Base-by-base conservation (phyloP, 305 asterid genomes). In the Fraxinus xanthoxyloides region DNA sequence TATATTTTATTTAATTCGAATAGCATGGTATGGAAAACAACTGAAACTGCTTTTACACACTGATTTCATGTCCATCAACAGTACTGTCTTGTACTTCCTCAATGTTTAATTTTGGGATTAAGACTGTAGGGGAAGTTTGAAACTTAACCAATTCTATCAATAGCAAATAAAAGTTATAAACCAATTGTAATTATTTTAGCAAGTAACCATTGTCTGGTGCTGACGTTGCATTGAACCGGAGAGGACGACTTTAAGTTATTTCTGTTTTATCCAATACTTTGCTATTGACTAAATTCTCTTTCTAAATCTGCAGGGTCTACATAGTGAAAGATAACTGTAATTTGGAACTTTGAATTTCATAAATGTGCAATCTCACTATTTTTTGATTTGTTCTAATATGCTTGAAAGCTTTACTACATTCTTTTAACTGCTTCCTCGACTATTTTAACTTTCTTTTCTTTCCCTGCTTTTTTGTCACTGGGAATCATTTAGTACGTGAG, bases 401-500 rank as follows among this genome's bases (percentile, higher is more conserved):
- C 30, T 21, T 15, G 56, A 75, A 77, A 17, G 76, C 34, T 82
- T 72, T 61, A 74, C 77, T 21, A 30, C 17, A 70, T 43, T 78
- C 59, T 40, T 79, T 82, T 75, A 79, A 34, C 43, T 19, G 46
- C 78, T 56, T 79, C 5, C 59, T 74, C 30, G 40, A 81, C 80
- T 38, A 74, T 81, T n/a, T 54, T 80, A 73, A 82, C 54, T 54
- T 78, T 72, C 54, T 35, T 35, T 77, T 77, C 74, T 54, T 82
- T 81, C 40, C 30, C 78, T 21, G 79, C 82, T 77, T 46, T 80
- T 84, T 67, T 69, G 32, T 81, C 72, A 56, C 76, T 80, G 82
- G 73, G 84, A 83, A 81, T 85, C 82, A 72, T 88, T 82, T 86
- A 97, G 99, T 97, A 97, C 88, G 98, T 97, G 92, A 94, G 99